These are phyloP conservation scores for Passiflora organensis DNA, from an alignment of 345 rosid species.

Conservation along the genomic window DNA sequence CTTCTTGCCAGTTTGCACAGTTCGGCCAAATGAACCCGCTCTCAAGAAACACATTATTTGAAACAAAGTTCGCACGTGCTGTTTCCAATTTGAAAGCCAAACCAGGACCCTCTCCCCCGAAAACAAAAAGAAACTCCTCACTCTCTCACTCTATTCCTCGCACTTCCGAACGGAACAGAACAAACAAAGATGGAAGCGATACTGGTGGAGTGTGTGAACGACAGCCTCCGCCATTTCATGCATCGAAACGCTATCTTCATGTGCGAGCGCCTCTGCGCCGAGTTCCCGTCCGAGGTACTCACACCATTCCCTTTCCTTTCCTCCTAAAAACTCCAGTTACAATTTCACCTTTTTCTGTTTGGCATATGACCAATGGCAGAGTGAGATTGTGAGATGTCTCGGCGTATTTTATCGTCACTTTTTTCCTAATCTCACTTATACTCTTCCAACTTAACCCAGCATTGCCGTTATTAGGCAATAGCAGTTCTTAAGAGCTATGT, in stretches of 20 bases:
- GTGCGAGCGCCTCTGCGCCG: conserved; percentile 98
- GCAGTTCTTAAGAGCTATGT: no score
- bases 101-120: conserved; percentile 27
- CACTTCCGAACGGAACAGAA: conserved; percentile 13
- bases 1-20: no score
- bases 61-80: conserved; percentile 35
- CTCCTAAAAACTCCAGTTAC: neutral
- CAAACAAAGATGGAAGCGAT: conserved; percentile 72
- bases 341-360: neutral
- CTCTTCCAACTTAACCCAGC: no score
- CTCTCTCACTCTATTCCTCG: neutral
- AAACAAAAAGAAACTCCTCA: no score
- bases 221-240: conserved; percentile 85
- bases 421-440: no score
- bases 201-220: conserved; percentile 67
- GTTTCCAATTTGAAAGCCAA: conserved; percentile 33
- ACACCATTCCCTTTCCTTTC: neutral
- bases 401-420: no score
- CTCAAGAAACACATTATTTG: conserved; percentile 37
- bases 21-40: neutral
- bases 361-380: no score
- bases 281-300: conserved; percentile 92
- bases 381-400: no score
- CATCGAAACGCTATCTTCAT: conserved; percentile 80
- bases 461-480: no score